Base-by-base conservation (phyloP, 2,329 filamentous ascomycete species). In the Huntiella omanensis region DNA sequence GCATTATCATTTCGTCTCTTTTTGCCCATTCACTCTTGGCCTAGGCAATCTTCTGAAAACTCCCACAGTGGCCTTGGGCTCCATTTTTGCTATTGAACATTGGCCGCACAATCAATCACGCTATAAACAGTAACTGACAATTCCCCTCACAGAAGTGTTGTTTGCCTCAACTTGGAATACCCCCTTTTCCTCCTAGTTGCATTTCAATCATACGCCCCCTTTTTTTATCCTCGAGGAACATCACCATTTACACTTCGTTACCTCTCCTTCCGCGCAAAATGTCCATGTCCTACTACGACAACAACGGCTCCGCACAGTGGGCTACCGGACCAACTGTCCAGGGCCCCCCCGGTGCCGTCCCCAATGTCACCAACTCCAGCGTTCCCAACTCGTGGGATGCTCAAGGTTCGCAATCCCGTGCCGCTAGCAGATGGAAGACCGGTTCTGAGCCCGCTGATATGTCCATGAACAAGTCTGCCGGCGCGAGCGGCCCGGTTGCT, bases 401-500 rank as follows among this genome's bases (percentile, higher is more conserved):
- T 50, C 64, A 66, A 53, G 61, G 62, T 46, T 62, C 64, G 50
- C 62, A 64, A 49, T 59, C 59, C 45, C 63, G 64, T 49, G 56
- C 61, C 22, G 10, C 34, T 51, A 28, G 3, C 40, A 39, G 48
- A 13, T 49, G 48, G 48, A 49, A 49, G 43, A 33, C 43, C 35
- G 17, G 40, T 12, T 34, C 43, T 12, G 19, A 42, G 32, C 16
- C 43, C 10, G 33, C 36, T 12, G 48, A 49, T 22, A 22, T 49
- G 16, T 19, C 33, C 13, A 15, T 46, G 15, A 16, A 34, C 34
- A 49, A 49, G 43, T 42, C 47, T 52, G 52, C 61, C 84, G 82
- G 81, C 63, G 75, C 82, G 52, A 85, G 73, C 62, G 86, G 81
- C 49, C 78, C 80, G 43, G 75, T 76, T 53, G 73, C 77, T 46